phyloP scores from a whole-genome alignment of 1,284 basidiomycete species.

The Marasmius fiardii region DNA sequence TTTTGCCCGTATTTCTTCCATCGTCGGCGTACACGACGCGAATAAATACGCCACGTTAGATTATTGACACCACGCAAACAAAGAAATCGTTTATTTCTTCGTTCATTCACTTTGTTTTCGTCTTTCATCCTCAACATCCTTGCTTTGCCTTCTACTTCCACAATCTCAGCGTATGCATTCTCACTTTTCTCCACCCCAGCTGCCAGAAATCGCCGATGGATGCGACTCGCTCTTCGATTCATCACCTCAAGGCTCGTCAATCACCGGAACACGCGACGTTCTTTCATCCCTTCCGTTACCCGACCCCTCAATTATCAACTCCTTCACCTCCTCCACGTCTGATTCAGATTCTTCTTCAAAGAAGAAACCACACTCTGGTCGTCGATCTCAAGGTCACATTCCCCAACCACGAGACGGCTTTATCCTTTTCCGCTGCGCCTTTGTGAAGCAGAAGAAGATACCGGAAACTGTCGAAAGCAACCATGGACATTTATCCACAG shows the following conservation, averaged over 20 bases:
- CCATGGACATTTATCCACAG: constrained; percentile 55
- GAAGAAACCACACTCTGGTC: constrained; percentile 43
- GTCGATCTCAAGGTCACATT: constrained; percentile 53
- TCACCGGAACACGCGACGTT: not conserved
- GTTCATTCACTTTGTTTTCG: too few relatives aligned
- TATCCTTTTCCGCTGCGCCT: constrained; percentile 78
- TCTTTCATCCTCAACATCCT: too few relatives aligned
- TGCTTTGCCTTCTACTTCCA: too few relatives aligned
- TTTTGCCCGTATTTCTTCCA: too few relatives aligned
- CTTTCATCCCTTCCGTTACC: constrained; percentile 5
- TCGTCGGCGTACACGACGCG: too few relatives aligned
- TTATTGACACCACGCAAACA: too few relatives aligned
- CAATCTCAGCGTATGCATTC: too few relatives aligned
- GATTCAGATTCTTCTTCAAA: too few relatives aligned
- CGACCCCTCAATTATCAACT: constrained; percentile 6
- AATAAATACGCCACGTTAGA: too few relatives aligned
- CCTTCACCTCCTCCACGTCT: not conserved
- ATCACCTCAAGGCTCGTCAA: not conserved
- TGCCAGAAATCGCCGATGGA: not conserved
- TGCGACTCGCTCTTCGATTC: not conserved
- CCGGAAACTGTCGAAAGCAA: constrained; percentile 45
- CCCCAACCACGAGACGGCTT: constrained; percentile 85
- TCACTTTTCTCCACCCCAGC: too few relatives aligned
- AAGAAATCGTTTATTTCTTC: too few relatives aligned
- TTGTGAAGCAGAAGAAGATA: constrained; percentile 43